These are phyloP conservation scores for Lojkania enalia DNA, from an alignment of 2,329 filamentous ascomycete species.

Conservation along the genomic window DNA sequence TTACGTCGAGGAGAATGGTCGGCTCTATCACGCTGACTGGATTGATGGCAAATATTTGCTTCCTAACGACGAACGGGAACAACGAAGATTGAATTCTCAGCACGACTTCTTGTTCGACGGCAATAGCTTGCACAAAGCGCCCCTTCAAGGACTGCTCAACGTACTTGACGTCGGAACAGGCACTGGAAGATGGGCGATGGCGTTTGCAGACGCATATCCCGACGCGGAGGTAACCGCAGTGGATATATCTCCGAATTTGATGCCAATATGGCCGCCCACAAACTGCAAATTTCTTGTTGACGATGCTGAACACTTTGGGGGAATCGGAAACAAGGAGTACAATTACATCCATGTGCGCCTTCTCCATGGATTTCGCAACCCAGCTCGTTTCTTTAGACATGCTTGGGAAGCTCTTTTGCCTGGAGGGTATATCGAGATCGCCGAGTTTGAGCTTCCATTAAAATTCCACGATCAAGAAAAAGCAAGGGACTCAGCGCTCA, in stretches of 20 bases:
- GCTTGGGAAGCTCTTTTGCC: not conserved
- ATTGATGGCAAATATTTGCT: constrained; percentile 2
- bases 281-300: constrained; percentile 1
- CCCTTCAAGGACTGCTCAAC: constrained; percentile 1
- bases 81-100: not conserved
- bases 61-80: constrained; percentile 1
- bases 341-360: not conserved
- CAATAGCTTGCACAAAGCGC: constrained; percentile 4
- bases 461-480: not conserved
- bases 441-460: not conserved
- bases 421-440: not conserved
- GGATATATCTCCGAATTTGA: constrained; percentile 2
- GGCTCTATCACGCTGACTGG: constrained; percentile 2
- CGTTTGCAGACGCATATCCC: constrained; percentile 6
- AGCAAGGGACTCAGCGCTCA: not conserved
- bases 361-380: not conserved
- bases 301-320: not conserved
- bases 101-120: not conserved
- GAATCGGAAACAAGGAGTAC: not conserved
- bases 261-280: not conserved
- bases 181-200: constrained; percentile 5
- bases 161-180: constrained; percentile 6
- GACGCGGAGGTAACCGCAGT: constrained; percentile 2
- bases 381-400: not conserved
- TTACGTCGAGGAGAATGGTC: not conserved